Evolutionary conservation across 75 land plant genomes (phyloP), one percentile per base, ranked within the genome.

Genomic region (Adiantum capillusveneris): DNA sequence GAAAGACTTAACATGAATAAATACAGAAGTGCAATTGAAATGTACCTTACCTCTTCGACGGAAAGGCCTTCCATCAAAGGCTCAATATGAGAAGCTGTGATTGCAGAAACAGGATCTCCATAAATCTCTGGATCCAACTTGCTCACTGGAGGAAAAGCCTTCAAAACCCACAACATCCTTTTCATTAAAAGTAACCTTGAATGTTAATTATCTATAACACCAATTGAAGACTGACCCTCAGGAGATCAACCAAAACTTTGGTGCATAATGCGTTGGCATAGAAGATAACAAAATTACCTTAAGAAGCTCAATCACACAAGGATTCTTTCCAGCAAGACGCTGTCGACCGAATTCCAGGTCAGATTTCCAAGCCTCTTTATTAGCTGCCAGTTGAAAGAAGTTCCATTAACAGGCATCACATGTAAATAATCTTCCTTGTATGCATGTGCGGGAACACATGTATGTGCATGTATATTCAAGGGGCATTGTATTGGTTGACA

Each of bases 61-160:
- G 81, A 70, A 0, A 81, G 53, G 0, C 85, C 84, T 37, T 81
- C 79, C 43, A 90, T 28, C 55, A 69, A 48, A 9, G 60, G 45
- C 63, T 76, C 82, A 14, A 90, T 70, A 36, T 84, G 72, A 5
- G 56, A 69, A 28, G 63, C 62, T 5, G 73, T 74, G 20, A 90
- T 80, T 16, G 73, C 13, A 57, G 88, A 84, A 24, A 13, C 68
- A 39, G 77, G 85, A 21, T 69, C 57, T 0, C 91, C 91, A 58
- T 74, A 88, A 17, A 18, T 39, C 7, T 67, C 57, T 19, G 63
- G 71, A 66, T 82, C 81, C 9, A 84, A 75, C 48, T 60, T 72
- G 62, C 94, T 88, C 1, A 36, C 24, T 17, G 86, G 89, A 27
- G 94, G 94, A 48, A 88, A 88, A 18, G 59, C 79, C 94, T 87